Base-by-base conservation (phyloP, 2,329 filamentous ascomycete genomes). In the Coleophoma crateriformis region DNA sequence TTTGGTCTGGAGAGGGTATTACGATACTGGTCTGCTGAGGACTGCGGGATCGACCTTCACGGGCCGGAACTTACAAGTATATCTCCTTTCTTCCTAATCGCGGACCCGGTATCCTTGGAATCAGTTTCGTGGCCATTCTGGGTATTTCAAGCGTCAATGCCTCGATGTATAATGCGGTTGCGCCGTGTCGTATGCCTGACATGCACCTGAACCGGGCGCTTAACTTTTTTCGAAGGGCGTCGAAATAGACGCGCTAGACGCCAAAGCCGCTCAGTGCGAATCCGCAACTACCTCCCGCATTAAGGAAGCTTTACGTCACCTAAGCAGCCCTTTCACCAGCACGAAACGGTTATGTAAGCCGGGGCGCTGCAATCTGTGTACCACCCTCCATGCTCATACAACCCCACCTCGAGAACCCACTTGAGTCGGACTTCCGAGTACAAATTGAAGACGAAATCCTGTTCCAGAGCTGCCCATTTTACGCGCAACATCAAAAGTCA, bases 1-100 rank as follows among this genome's bases (percentile, higher is more conserved):
- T 86, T 83, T 47, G 92, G 92, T 52, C 91, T 96, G 63, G 13
- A 35, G 17, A 22, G 46, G 38, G 33, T 7, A 7, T 8, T n/a
- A 15, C 2, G 19, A 45, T 33, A 15, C 19, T n/a, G 14, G 14
- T 22, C 45, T 20, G 4, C 39, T 27, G 41, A 13, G 22, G 32
- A 35, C 37, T 45, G 34, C 37, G 19, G 45, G 14, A 41, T 10
- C 3, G 38, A 2, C 38, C 2, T 19, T 41, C 33, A 47, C 39
- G n/a, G 14, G 12, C 34, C 38, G 17, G 15, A 37, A 66, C 76
- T 55, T 64, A 82, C 80, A 84, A 64, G 54, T 72, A 83, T 41
- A 83, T 64, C 58, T 79, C 67, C 63, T 81, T 82, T 52, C 65
- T 64, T 33, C 79, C 79, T 48, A 80, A 62, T 56, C 62, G 71